Evolutionary conservation across 2,329 filamentous ascomycete species (phyloP).

Genomic region (Fusarium gaditjirri): DNA sequence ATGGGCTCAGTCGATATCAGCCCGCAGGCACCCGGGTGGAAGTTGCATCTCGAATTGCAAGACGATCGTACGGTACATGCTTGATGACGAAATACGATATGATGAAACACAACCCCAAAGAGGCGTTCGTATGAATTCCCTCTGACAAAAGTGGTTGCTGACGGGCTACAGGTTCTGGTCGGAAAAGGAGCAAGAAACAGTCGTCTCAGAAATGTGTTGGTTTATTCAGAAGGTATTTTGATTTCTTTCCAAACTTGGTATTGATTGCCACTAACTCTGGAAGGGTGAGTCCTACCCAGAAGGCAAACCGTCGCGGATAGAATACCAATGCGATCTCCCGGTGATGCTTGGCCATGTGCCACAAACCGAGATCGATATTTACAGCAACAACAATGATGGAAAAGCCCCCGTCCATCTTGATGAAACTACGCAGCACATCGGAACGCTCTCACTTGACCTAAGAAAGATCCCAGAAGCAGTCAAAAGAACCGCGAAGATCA

Average conservation of each 20-base stretch:
- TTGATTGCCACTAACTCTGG: constrained; percentile 2
- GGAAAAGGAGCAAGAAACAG: constrained; percentile 50
- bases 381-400: constrained; percentile 48
- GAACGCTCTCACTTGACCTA: constrained; percentile 51
- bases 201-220: constrained; percentile 54
- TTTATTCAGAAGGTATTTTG: constrained; percentile 51
- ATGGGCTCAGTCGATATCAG: constrained; percentile 49
- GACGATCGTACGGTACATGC: constrained; percentile 52
- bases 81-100: constrained; percentile 51
- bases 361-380: constrained; percentile 53
- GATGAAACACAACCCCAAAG: constrained; percentile 50
- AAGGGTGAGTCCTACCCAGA: constrained; percentile 54
- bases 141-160: constrained; percentile 1
- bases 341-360: constrained; percentile 49
- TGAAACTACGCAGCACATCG: constrained; percentile 46
- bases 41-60: constrained; percentile 51
- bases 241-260: not conserved
- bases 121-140: constrained; percentile 46
- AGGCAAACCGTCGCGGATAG: constrained; percentile 49
- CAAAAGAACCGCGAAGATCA: constrained; percentile 46
- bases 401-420: constrained; percentile 48
- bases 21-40: constrained; percentile 45
- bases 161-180: constrained; percentile 50
- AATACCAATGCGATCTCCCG: constrained; percentile 53
- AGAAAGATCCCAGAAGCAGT: constrained; percentile 48